Evolutionary conservation across 2,329 filamentous ascomycete genomes (phyloP).

Genomic region (Mycocentrospora acerina): DNA sequence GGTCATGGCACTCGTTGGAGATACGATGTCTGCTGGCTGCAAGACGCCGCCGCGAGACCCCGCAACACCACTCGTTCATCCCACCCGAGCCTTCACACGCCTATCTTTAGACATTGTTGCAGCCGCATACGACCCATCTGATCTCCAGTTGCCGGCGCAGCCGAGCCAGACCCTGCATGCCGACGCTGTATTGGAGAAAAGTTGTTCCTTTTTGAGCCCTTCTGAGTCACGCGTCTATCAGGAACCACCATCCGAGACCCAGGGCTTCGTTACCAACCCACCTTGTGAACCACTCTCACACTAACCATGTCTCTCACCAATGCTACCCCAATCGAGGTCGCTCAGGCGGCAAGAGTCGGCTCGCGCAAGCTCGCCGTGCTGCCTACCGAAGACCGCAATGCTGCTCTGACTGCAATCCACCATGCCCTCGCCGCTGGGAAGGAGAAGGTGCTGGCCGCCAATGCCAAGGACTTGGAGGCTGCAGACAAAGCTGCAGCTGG

Average conservation of each 20-base stretch:
- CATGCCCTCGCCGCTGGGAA: slow-evolving; percentile 69
- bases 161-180: slow-evolving; percentile 24
- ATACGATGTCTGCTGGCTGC: too few species aligned
- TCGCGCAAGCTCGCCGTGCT: slow-evolving; percentile 83
- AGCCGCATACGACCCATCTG: slow-evolving; percentile 7
- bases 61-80: slow-evolving; percentile 27
- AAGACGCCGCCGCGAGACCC: slow-evolving; percentile 10
- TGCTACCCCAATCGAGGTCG: slow-evolving; percentile 75
- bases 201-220: slow-evolving; percentile 14
- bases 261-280: slow-evolving; percentile 17
- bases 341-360: slow-evolving; percentile 74
- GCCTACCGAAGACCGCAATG: slow-evolving; percentile 73
- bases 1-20: slow-evolving; percentile 2
- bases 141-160: slow-evolving; percentile 18
- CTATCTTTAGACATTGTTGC: slow-evolving; percentile 27
- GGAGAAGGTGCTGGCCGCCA: slow-evolving; percentile 80
- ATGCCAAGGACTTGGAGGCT: slow-evolving; percentile 75
- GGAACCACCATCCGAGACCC: slow-evolving; percentile 11
- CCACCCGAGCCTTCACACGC: slow-evolving; percentile 8
- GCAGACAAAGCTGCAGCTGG: slow-evolving; percentile 73
- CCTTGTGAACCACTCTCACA: slow-evolving; percentile 14
- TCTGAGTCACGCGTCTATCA: slow-evolving; percentile 28
- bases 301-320: slow-evolving; percentile 77
- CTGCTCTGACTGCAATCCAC: slow-evolving; percentile 81
- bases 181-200: slow-evolving; percentile 6